phyloP scores from a whole-genome alignment of 1,284 basidiomycete species.

The Moesziomyces parantarcticus region DNA sequence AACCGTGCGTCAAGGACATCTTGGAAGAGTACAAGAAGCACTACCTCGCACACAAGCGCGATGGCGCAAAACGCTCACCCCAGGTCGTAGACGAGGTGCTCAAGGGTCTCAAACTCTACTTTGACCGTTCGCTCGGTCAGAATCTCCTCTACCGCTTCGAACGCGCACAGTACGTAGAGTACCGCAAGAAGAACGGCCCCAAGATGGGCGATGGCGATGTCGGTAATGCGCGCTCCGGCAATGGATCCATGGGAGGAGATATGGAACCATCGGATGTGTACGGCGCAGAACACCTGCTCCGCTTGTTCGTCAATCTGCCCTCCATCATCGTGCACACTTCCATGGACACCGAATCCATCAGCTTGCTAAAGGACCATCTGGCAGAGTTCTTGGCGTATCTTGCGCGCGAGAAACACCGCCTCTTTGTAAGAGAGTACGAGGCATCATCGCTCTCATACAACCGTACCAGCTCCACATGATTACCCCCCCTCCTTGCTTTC shows the following conservation, averaged over 20 bases:
- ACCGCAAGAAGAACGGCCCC: slow-evolving; percentile 76
- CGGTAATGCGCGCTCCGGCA: slow-evolving; percentile 69
- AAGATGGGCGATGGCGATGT: slow-evolving; percentile 69
- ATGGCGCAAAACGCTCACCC: slow-evolving; percentile 65
- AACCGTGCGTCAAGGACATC: slow-evolving; percentile 81
- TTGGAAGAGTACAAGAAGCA: slow-evolving; percentile 77
- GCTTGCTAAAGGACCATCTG: slow-evolving; percentile 86
- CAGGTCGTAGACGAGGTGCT: slow-evolving; percentile 80
- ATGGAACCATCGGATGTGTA: slow-evolving; percentile 91
- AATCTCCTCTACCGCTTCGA: slow-evolving; percentile 95
- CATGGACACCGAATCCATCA: slow-evolving; percentile 89
- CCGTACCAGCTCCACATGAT: slow-evolving; percentile 71
- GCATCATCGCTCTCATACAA: slow-evolving; percentile 78
- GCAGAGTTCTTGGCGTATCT: slow-evolving; percentile 87
- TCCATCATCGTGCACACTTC: slow-evolving; percentile 87
- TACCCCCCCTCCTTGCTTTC: not conserved
- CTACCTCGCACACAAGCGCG: slow-evolving; percentile 29
- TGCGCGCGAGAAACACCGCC: slow-evolving; percentile 74
- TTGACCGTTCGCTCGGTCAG: slow-evolving; percentile 88
- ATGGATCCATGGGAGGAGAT: slow-evolving; percentile 35
- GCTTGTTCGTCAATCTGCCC: slow-evolving; percentile 79
- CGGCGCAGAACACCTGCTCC: slow-evolving; percentile 90
- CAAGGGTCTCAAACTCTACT: slow-evolving; percentile 90
- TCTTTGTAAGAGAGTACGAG: slow-evolving; percentile 81
- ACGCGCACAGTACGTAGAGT: slow-evolving; percentile 86